phyloP scores from a whole-genome alignment of 192 early-diverging fungal species.

The Podila epicladia region DNA sequence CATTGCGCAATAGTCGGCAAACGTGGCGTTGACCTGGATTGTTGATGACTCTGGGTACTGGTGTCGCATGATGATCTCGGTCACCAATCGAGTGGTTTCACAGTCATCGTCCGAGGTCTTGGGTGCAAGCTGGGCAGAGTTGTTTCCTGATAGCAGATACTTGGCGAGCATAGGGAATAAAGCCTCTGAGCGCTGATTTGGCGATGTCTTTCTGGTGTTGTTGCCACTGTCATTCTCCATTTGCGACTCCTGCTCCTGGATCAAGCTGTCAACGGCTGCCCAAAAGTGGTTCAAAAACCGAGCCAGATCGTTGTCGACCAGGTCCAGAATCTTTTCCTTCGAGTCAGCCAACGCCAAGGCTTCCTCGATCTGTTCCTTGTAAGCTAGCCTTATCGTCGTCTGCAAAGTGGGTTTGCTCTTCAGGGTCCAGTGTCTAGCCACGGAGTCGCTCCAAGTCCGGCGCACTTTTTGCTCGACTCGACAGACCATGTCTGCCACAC shows the following conservation, averaged over 20 bases:
- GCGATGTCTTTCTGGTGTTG: not conserved
- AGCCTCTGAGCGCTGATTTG: not conserved
- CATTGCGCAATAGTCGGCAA: constrained; percentile 42
- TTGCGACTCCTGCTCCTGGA: constrained; percentile 26
- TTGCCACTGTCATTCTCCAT: not conserved
- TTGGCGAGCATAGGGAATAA: constrained; percentile 22
- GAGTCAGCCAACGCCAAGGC: constrained; percentile 17
- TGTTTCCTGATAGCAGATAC: constrained; percentile 20
- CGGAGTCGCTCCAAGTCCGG: constrained; percentile 18
- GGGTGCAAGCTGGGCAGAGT: constrained; percentile 11
- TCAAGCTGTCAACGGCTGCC: constrained; percentile 19
- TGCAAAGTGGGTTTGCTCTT: not conserved
- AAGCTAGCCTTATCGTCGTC: not conserved
- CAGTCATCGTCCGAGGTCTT: constrained; percentile 42
- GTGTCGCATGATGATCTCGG: constrained; percentile 22
- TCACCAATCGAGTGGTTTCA: constrained; percentile 29
- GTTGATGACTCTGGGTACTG: not conserved
- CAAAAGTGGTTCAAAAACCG: constrained; percentile 23
- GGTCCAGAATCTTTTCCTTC: not conserved
- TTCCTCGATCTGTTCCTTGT: constrained; percentile 13
- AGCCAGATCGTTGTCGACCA: constrained; percentile 15
- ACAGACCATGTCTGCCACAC: constrained; percentile 19
- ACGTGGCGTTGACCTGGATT: constrained; percentile 1
- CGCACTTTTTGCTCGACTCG: constrained; percentile 33
- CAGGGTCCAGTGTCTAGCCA: constrained; percentile 5